phyloP scores from a whole-genome alignment of 345 rosid genomes.

The Boechera stricta region DNA sequence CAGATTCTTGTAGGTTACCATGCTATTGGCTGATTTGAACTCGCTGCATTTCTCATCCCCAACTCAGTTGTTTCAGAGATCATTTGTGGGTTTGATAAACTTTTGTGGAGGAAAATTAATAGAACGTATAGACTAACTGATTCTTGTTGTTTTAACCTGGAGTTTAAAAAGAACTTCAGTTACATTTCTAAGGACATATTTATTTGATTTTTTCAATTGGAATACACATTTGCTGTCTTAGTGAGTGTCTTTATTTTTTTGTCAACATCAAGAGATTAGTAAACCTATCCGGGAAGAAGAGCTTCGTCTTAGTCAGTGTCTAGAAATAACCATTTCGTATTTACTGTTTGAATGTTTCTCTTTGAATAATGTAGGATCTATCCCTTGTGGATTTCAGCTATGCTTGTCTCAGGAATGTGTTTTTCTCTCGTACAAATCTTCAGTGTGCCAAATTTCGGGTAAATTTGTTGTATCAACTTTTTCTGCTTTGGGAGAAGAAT shows the following conservation, averaged over 20 bases:
- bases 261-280: conserved; percentile 10
- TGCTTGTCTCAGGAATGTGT: conserved; percentile 81
- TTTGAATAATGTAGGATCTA: conserved; percentile 66
- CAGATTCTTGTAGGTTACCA: conserved; percentile 23
- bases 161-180: not conserved
- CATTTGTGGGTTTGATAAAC: not conserved
- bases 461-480: conserved; percentile 28
- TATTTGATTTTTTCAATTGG: not conserved
- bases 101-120: not conserved
- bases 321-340: not conserved
- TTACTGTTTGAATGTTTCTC: conserved; percentile 15
- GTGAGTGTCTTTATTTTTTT: not conserved
- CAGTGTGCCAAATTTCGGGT: conserved; percentile 89
- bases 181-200: not conserved
- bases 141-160: conserved; percentile 2
- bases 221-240: not conserved
- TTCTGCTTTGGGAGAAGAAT: conserved; percentile 1
- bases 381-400: conserved; percentile 86
- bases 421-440: conserved; percentile 92
- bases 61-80: conserved; percentile 10
- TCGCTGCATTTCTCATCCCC: not conserved
- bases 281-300: conserved; percentile 5
- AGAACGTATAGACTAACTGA: not conserved
- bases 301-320: not conserved
- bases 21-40: not conserved